These are phyloP conservation scores for Exsudoporus frostii DNA, from an alignment of 768 basidiomycete genomes.

Conservation along the genomic window DNA sequence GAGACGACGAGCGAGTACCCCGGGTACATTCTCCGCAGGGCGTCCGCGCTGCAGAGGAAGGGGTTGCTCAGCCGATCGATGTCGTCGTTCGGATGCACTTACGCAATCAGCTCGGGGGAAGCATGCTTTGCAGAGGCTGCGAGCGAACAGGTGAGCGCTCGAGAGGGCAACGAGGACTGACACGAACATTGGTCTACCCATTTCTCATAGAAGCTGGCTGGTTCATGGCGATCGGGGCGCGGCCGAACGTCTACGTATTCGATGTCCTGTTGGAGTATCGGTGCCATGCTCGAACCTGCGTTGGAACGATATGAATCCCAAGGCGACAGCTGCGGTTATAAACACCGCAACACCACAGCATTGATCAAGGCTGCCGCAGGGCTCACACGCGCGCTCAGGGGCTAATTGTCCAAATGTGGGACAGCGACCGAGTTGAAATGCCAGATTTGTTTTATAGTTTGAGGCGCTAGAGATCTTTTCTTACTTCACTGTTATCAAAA, in stretches of 20 bases:
- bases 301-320: neutral
- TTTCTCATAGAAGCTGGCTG: constrained; percentile 43
- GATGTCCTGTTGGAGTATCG: constrained; percentile 15
- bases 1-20: constrained; percentile 58
- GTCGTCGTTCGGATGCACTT: constrained; percentile 10
- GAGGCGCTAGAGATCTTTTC: neutral
- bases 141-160: constrained; percentile 3
- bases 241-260: constrained; percentile 26
- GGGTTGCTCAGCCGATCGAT: constrained; percentile 3
- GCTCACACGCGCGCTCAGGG: constrained; percentile 5
- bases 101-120: constrained; percentile 48
- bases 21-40: constrained; percentile 58
- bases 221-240: neutral
- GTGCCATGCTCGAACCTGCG: constrained; percentile 13
- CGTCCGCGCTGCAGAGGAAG: constrained; percentile 34
- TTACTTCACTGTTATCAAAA: neutral
- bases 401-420: constrained; percentile 15
- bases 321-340: constrained; percentile 1
- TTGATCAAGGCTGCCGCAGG: neutral
- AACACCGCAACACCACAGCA: constrained; percentile 7
- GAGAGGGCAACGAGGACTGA: neutral
- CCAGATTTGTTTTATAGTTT: constrained; percentile 2
- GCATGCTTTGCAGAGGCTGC: constrained; percentile 53
- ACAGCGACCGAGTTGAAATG: constrained; percentile 9
- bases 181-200: constrained; percentile 53